These are phyloP conservation scores for Cucurbitaria berberidis DNA, from an alignment of 2,329 filamentous ascomycete species.

Conservation along the genomic window DNA sequence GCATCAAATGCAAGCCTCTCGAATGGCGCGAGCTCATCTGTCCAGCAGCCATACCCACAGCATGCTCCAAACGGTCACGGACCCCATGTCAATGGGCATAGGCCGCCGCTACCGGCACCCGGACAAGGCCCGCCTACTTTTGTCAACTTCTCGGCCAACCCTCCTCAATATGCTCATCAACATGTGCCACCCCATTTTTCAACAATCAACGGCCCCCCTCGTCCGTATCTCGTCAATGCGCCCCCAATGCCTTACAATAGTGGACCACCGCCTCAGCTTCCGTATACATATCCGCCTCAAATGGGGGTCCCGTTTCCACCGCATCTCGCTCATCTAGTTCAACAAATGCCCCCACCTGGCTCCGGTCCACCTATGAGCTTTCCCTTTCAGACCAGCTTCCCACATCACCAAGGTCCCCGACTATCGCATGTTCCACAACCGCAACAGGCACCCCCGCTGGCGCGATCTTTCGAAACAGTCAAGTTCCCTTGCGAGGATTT, in stretches of 20 bases:
- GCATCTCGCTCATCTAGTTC: slow-evolving; percentile 25
- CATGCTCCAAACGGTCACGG: slow-evolving; percentile 25
- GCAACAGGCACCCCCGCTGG: slow-evolving; percentile 59
- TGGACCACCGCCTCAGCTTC: slow-evolving; percentile 7
- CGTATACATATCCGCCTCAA: neutral
- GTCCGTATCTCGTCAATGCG: slow-evolving; percentile 8
- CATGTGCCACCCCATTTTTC: slow-evolving; percentile 52
- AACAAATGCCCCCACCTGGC: slow-evolving; percentile 25
- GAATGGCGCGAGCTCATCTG: slow-evolving; percentile 36
- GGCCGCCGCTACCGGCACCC: slow-evolving; percentile 13
- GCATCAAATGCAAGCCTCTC: slow-evolving; percentile 67
- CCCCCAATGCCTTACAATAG: slow-evolving; percentile 8
- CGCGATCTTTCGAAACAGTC: slow-evolving; percentile 60
- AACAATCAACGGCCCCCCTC: slow-evolving; percentile 9
- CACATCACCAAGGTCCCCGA: slow-evolving; percentile 50
- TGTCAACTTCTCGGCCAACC: slow-evolving; percentile 58
- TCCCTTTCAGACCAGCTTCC: slow-evolving; percentile 47
- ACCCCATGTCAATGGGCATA: slow-evolving; percentile 29
- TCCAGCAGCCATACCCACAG: slow-evolving; percentile 22
- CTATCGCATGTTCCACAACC: slow-evolving; percentile 52
- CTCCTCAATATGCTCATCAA: slow-evolving; percentile 73
- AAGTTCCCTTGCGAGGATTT: slow-evolving; percentile 98
- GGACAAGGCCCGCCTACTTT: slow-evolving; percentile 50
- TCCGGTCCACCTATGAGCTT: slow-evolving; percentile 28
- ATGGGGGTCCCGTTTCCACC: slow-evolving; percentile 18